Base-by-base conservation (phyloP, 2,329 filamentous ascomycete species). In the Raffaelea albimanens region DNA sequence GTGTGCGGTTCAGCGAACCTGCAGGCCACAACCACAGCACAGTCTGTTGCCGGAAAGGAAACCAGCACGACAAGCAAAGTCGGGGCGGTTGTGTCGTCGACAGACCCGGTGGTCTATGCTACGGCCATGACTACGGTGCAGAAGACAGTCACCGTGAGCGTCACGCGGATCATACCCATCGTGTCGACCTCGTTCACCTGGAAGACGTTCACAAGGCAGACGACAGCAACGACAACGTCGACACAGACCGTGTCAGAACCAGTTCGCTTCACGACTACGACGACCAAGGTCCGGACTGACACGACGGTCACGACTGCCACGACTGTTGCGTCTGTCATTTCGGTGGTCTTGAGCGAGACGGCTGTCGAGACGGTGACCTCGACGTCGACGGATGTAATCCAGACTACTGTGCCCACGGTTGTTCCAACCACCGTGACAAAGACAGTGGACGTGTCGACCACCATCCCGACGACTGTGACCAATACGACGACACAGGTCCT, bases 191-290 rank as follows among this genome's bases (percentile, higher is more conserved):
- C 40, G 2, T 49, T 45, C 23, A 49, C 47, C 8, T 49, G 47
- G 47, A 49, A 49, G 43, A 49, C 47, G 16, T 45, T 49, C 8
- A 49, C 47, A 3, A 44, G 42, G 25, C 19, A 38, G 13, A 18
- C 44, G 13, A 47, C 46, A 13, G 43, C 21, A 9, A 48, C 46
- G 5, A 25, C 41, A 10, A 45, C 43, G 2, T 20, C 42, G 10
- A 50, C 45, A 1, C 10, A 42, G 5, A 34, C 44, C 14, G 40
- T 43, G 11, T 18, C 25, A 5, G 31, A 29, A 19, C 46, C 46
- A 16, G 38, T 41, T 14, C 38, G 34, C 22, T 39, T 22, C 20
- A 48, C 46, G 0, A 25, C 25, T 4, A 48, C 46, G 5, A 36
- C 34, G 3, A 41, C 42, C 3, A 18, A 42, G n/a, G 19, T 42